Percentiles rank a stretch among this genome's conserved stretches.
Conservation (phyloP, 345 rosid species). For the Barbarea vulgaris region DNA sequence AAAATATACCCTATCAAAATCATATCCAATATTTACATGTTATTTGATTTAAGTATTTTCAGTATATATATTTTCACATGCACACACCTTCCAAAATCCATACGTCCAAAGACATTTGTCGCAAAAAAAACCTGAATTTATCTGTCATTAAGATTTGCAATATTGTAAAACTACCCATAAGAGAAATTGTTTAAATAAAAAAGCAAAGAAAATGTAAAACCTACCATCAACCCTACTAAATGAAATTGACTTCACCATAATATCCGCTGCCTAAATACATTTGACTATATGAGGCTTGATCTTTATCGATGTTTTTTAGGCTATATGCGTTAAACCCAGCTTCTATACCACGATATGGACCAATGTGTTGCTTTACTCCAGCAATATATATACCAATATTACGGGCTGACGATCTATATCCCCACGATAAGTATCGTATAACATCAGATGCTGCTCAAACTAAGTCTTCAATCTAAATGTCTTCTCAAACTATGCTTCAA, state of each 20-base stretch:
- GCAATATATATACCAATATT: conserved; percentile 35
- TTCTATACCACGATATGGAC: conserved; percentile 12
- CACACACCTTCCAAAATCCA: too few species aligned
- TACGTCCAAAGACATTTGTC: too few species aligned
- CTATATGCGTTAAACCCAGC: not conserved
- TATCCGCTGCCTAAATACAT: conserved; percentile 6
- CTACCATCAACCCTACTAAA: not conserved
- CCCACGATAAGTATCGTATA: too few species aligned
- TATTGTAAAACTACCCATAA: not conserved
- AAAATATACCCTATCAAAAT: conserved; percentile 47
- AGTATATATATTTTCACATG: not conserved
- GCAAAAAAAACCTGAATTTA: not conserved
- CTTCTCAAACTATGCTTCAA: too few species aligned
- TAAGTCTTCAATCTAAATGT: too few species aligned
- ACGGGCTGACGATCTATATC: too few species aligned
- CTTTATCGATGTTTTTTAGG: not conserved
- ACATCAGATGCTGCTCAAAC: too few species aligned
- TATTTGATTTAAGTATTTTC: not conserved
- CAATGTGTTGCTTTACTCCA: not conserved
- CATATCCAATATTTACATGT: not conserved
- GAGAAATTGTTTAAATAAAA: too few species aligned
- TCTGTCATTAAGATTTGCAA: not conserved
- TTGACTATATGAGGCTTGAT: conserved; percentile 23
- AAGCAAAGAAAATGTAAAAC: not conserved
- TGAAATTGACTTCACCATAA: not conserved